A percentile compares a stretch with the other conserved stretches of the same genome.
phyloP scores from a whole-genome alignment of 2,329 filamentous ascomycete species.

The Calonectria leucothoes region DNA sequence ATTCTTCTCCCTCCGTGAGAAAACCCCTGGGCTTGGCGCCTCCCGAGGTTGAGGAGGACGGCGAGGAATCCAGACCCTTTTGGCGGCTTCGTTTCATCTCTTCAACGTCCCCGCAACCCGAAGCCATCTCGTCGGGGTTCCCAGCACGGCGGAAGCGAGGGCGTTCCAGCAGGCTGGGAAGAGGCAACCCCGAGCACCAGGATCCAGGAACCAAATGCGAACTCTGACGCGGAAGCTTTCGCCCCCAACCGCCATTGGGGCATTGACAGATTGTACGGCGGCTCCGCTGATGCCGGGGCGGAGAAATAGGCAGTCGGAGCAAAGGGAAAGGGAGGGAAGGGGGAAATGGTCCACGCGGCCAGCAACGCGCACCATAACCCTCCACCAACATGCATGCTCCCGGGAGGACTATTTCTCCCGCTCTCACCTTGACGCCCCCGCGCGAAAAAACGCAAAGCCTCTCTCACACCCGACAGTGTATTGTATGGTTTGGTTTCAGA shows the following conservation, averaged over 20 bases:
- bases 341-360: constrained; percentile 4
- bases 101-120: constrained; percentile 22
- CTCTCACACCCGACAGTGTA: neutral
- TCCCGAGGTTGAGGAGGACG: constrained; percentile 21
- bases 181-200: neutral
- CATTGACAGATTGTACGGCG: neutral
- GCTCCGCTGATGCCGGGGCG: neutral
- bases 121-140: constrained; percentile 12
- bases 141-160: constrained; percentile 3
- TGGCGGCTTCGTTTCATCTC: constrained; percentile 18
- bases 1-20: neutral
- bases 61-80: constrained; percentile 27
- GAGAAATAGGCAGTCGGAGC: neutral
- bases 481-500: constrained; percentile 3
- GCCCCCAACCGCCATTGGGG: neutral
- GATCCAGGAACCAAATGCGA: neutral
- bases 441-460: neutral
- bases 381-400: neutral
- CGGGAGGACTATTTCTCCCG: constrained; percentile 2
- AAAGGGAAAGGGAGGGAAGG: neutral
- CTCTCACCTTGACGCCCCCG: constrained; percentile 13
- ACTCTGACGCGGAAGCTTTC: neutral
- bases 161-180: constrained; percentile 10
- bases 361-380: neutral
- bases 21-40: constrained; percentile 17